A percentile compares a stretch with the other conserved stretches of the same genome.
Evolutionary conservation across 257 asterid species (phyloP).

Genomic region (Perilla frutescens): DNA sequence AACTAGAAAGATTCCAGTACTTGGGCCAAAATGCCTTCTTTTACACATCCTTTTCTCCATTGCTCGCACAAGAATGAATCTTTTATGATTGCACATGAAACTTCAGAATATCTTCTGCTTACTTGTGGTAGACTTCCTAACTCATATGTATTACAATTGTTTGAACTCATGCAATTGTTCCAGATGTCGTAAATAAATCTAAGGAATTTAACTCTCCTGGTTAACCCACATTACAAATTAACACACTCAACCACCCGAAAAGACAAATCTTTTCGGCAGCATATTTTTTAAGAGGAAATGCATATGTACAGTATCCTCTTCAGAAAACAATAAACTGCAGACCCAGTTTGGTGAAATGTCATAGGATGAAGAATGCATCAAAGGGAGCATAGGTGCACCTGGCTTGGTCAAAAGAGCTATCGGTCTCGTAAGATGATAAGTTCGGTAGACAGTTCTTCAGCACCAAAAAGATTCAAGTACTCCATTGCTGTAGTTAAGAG

Average conservation of each 20-base stretch:
- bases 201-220: too few relatives aligned
- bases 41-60: too few relatives aligned
- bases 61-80: too few relatives aligned
- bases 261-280: neutral
- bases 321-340: conserved; percentile 14
- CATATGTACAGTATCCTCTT: neutral
- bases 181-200: too few relatives aligned
- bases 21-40: too few relatives aligned
- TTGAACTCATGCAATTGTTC: too few relatives aligned
- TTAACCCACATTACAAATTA: too few relatives aligned
- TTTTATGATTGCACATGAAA: too few relatives aligned
- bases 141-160: too few relatives aligned
- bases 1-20: neutral
- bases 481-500: conserved; percentile 91
- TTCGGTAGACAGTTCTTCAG: conserved; percentile 85
- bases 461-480: conserved; percentile 82
- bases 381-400: conserved; percentile 50
- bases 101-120: too few relatives aligned
- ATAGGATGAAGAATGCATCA: conserved; percentile 6
- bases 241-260: too few relatives aligned
- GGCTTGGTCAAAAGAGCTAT: conserved; percentile 69
- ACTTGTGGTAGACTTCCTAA: too few relatives aligned
- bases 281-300: neutral
- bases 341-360: conserved; percentile 9
- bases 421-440: conserved; percentile 82